Evolutionary conservation across 345 rosid genomes (phyloP).

Genomic region (Lagerstroemia speciosa): DNA sequence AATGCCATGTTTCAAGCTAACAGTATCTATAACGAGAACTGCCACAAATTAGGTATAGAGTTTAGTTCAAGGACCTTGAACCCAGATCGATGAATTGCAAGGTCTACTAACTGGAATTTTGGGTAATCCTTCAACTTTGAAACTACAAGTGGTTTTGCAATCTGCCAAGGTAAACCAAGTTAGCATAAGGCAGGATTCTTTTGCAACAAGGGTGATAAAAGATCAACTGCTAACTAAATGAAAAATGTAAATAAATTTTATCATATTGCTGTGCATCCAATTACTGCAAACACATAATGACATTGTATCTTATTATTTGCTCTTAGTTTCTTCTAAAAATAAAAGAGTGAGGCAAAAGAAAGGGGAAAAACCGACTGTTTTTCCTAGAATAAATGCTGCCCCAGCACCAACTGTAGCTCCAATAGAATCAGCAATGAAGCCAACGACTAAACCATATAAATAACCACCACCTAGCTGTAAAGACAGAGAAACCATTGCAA

Average conservation of each 20-base stretch:
- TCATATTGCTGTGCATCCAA: neutral
- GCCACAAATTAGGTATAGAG: neutral
- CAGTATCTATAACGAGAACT: neutral
- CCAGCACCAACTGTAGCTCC: constrained; percentile 92
- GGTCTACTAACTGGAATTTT: constrained; percentile 74
- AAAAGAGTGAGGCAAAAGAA: neutral
- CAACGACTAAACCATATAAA: constrained; percentile 89
- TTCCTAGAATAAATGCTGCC: constrained; percentile 90
- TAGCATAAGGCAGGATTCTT: neutral
- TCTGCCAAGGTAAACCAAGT: constrained; percentile 4
- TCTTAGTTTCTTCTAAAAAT: neutral
- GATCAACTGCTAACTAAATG: neutral
- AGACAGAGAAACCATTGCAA: constrained; percentile 13
- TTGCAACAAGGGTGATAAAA: neutral
- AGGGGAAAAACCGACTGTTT: constrained; percentile 42
- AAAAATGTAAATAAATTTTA: neutral
- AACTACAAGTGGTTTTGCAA: constrained; percentile 47
- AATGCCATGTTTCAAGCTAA: neutral
- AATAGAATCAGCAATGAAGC: constrained; percentile 87
- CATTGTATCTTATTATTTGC: neutral
- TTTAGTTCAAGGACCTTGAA: constrained; percentile 57
- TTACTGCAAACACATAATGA: neutral
- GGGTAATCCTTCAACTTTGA: constrained; percentile 93
- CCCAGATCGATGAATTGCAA: constrained; percentile 81
- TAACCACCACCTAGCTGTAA: constrained; percentile 97